phyloP scores from a whole-genome alignment of 345 rosid genomes.

The Gossypium stocksii region DNA sequence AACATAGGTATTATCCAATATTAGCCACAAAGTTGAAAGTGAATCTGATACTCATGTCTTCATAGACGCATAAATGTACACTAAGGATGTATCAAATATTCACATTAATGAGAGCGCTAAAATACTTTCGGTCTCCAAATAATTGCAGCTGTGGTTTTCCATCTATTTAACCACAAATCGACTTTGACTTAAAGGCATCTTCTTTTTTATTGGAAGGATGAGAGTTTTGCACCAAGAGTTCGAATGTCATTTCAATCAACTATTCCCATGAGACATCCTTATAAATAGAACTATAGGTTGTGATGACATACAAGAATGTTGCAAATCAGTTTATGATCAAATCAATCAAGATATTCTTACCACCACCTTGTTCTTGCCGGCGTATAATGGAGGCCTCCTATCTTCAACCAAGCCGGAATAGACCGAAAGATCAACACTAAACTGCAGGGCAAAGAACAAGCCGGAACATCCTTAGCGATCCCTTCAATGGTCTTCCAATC shows the following conservation, averaged over 20 bases:
- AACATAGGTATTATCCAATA: background rate
- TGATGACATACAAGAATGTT: background rate
- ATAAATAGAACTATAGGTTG: too few species aligned
- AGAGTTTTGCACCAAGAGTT: too few species aligned
- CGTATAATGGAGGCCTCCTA: slow-evolving; percentile 87
- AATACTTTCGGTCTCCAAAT: background rate
- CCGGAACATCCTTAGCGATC: slow-evolving; percentile 84
- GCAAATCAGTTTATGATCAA: background rate
- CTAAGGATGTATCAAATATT: background rate
- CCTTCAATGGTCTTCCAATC: slow-evolving; percentile 83
- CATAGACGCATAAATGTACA: background rate
- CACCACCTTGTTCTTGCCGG: slow-evolving; percentile 86
- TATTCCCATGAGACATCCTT: too few species aligned
- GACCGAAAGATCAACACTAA: slow-evolving; percentile 62
- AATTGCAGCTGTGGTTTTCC: background rate
- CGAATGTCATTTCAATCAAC: too few species aligned
- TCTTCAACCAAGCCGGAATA: slow-evolving; percentile 77
- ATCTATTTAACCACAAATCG: background rate
- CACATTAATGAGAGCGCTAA: background rate
- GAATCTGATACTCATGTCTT: too few species aligned
- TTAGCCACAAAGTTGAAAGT: too few species aligned
- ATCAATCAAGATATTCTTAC: slow-evolving; percentile 55
- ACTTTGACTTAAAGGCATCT: too few species aligned
- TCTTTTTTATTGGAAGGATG: too few species aligned
- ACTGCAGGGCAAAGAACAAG: slow-evolving; percentile 31